Conservation (phyloP, 192 early-diverging fungal species). For the Rhizoclosmatium globosum region DNA sequence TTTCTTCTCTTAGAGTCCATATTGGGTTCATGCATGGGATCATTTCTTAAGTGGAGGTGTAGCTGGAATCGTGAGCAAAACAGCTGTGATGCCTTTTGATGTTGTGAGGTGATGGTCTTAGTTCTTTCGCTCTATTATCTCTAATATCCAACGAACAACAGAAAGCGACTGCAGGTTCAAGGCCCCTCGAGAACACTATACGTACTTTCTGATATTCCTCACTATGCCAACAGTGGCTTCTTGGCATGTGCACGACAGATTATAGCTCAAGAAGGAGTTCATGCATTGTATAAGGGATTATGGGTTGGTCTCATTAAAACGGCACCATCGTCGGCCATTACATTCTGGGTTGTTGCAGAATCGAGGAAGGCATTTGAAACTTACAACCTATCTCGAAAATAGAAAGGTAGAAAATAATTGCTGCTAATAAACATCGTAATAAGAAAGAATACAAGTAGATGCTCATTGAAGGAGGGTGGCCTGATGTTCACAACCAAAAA, state of each 20-base stretch:
- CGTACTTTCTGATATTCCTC: constrained; percentile 68
- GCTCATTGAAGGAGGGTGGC: not conserved
- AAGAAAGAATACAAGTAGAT: not conserved
- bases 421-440: too few species aligned
- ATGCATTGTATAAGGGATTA: constrained; percentile 88
- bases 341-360: constrained; percentile 77
- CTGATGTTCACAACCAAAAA: not conserved
- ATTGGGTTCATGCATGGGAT: constrained; percentile 41
- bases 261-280: constrained; percentile 76
- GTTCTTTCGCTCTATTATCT: not conserved
- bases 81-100: constrained; percentile 90
- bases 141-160: not conserved
- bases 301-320: constrained; percentile 87
- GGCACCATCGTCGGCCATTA: constrained; percentile 83
- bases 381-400: not conserved
- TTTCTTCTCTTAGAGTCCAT: not conserved
- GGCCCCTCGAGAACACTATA: constrained; percentile 72
- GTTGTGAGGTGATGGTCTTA: constrained; percentile 61
- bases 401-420: not conserved
- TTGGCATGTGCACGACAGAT: constrained; percentile 70
- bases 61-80: constrained; percentile 84
- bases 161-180: constrained; percentile 71
- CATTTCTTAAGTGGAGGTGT: constrained; percentile 83
- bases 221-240: constrained; percentile 63
- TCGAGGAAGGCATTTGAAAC: not conserved